Evolutionary conservation across 805 yeast genomes (phyloP).

Genomic region (Suhomyces xylopsoci): DNA sequence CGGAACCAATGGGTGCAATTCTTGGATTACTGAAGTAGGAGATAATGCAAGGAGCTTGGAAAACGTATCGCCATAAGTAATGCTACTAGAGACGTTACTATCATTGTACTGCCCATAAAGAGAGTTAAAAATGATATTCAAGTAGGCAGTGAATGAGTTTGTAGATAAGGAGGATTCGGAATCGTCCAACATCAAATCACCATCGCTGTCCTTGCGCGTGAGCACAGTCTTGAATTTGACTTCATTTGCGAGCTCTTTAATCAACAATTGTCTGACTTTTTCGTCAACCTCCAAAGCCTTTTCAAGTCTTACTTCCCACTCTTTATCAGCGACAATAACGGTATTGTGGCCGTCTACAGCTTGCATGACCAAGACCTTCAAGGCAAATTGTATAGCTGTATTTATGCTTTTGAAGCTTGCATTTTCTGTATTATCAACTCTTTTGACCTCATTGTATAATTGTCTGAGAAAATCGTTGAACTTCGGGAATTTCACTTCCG

Average conservation of each 20-base stretch:
- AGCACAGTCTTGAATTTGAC: constrained; percentile 9
- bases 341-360: constrained; percentile 52
- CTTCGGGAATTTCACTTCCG: constrained; percentile 50
- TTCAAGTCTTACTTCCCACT: constrained; percentile 68
- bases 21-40: constrained; percentile 22
- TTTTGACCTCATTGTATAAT: constrained; percentile 17
- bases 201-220: constrained; percentile 10
- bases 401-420: constrained; percentile 26
- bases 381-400: constrained; percentile 49
- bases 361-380: constrained; percentile 63
- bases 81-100: constrained; percentile 15
- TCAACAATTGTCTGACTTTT: constrained; percentile 35
- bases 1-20: constrained; percentile 15
- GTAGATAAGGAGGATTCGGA: background rate
- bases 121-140: constrained; percentile 38
- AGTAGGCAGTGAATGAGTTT: constrained; percentile 18
- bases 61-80: constrained; percentile 33
- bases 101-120: constrained; percentile 20
- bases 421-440: constrained; percentile 6
- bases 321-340: constrained; percentile 63
- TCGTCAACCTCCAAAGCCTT: constrained; percentile 66
- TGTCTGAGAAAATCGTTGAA: constrained; percentile 40
- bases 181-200: constrained; percentile 1
- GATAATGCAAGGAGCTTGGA: constrained; percentile 30
- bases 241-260: constrained; percentile 15